Base-by-base conservation (phyloP, 768 basidiomycete genomes). In the Xerocomellus chrysenteron region DNA sequence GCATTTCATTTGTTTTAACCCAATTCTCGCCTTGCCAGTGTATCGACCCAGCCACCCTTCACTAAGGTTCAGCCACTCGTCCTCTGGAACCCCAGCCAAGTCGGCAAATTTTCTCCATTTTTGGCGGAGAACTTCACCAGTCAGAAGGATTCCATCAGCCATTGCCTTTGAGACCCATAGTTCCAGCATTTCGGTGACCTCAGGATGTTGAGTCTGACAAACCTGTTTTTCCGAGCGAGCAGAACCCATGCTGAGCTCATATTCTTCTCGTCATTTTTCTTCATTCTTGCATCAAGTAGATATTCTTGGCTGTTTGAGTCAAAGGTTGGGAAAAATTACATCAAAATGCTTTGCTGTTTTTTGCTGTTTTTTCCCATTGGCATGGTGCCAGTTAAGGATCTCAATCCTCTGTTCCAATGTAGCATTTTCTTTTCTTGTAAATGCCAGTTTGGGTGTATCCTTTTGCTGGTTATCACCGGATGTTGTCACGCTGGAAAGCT, bases 321-420 rank as follows among this genome's bases (percentile, higher is more conserved):
- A 26, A 14, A 51, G 37, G 9, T 24, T 43, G 1, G 50, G 19
- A 33, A 42, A 42, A 1, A 36, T 44, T 0, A 14, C 3, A 16
- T 45, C 3, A 8, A 43, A 52, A 28, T 52, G 35, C 1, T 9
- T 19, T 11, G 73, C 73, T 0, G 72, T 77, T 16, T 54, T 54
- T 0, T 43, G 52, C 57, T 77, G 77, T 37, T 68, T 74, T 46
- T 61, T 41, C 4, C 70, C 65, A 52, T 77, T 72, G 1, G 33
- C 32, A 40, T 75, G 64, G 49, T 72, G 50, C 75, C 74, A 78
- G 37, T 77, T 58, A 1, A 78, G 63, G 41, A 76, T 69, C 50
- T 75, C 63, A 43, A 77, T 75, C 1, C 57, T 35, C 47, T 77
- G 75, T 3, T n/a, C 57, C 1, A 75, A 35, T 12, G 69, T 75